Evolutionary conservation across 805 yeast species (phyloP), one percentile per base, ranked within the genome.

Genomic region (Metschnikowia corniflorae): DNA sequence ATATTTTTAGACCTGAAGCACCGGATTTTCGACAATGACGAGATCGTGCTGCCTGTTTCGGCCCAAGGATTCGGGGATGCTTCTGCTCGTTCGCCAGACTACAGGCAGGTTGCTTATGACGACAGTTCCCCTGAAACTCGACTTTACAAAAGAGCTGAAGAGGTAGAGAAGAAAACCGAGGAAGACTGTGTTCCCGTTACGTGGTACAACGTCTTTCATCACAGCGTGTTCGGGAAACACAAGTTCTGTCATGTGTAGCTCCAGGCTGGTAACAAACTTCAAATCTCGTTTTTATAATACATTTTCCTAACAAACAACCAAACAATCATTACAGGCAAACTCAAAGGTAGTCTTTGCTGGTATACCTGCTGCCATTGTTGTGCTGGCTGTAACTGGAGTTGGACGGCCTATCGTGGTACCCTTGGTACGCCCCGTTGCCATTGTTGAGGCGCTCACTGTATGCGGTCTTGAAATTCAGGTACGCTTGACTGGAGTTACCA

Each of bases 171-270:
- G 24, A 21, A n/a, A 10, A 10, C 9, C 9, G 36, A 37, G 7
- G 50, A 49, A 15, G 60, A 60, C 18, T 75, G 80, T 54, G 71
- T 64, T 18, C 68, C 68, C 3, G 65, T 75, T 8, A 74, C 78
- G 0, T 75, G 80, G 80, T 66, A 53, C 43, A 73, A 68, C 38
- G 65, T 74, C 0, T 69, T 76, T 42, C 76, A 66, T 43, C 71
- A 71, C 38, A 65, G 75, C 34, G 57, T 75, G 6, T 74, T 73
- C 49, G 79, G 78, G 0, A 67, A 63, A 31, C 72, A 71, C 8
- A 57, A 61, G 19, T 61, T 65, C 39, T 65, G 70, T 37, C 46
- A 41, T 17, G 42, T 35, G 10, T 42, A 33, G 30, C n/a, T 18
- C 24, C 12, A n/a, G n/a, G n/a, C n/a, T n/a, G n/a, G n/a, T n/a